A percentile compares a stretch with the other conserved stretches of the same genome.
Evolutionary conservation across 768 basidiomycete genomes (phyloP).

Genomic region (Cytidiella melzeri): DNA sequence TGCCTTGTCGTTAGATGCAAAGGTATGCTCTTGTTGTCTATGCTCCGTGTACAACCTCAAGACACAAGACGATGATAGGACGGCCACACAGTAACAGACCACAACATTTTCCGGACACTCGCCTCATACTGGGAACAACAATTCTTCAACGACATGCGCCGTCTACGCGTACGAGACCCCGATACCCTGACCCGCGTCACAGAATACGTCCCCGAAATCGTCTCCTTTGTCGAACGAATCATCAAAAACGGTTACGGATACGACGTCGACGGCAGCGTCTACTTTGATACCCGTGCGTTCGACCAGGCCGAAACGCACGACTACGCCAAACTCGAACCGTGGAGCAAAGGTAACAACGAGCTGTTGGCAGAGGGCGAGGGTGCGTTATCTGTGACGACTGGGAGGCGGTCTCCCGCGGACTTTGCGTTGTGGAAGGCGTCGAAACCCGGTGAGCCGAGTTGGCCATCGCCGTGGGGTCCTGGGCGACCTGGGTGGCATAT

Average conservation of each 20-base stretch:
- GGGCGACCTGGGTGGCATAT: slow-evolving; percentile 99
- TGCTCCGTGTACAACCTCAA: background rate
- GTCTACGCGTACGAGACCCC: slow-evolving; percentile 81
- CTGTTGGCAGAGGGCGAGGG: slow-evolving; percentile 92
- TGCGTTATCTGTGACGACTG: slow-evolving; percentile 51
- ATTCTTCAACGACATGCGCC: slow-evolving; percentile 90
- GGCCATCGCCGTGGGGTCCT: slow-evolving; percentile 93
- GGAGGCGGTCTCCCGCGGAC: slow-evolving; percentile 79
- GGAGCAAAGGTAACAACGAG: slow-evolving; percentile 91
- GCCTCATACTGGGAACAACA: slow-evolving; percentile 84
- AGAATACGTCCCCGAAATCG: slow-evolving; percentile 95
- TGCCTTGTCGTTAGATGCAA: slow-evolving; percentile 62
- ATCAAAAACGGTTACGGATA: slow-evolving; percentile 82
- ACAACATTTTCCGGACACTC: slow-evolving; percentile 73
- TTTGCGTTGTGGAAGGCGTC: slow-evolving; percentile 98
- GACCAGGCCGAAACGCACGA: slow-evolving; percentile 70
- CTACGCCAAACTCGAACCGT: slow-evolving; percentile 94
- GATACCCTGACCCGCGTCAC: slow-evolving; percentile 93
- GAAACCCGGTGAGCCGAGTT: slow-evolving; percentile 93
- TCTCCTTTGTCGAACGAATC: slow-evolving; percentile 80
- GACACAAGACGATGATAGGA: slow-evolving; percentile 38
- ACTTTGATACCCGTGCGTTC: slow-evolving; percentile 84
- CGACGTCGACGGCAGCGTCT: slow-evolving; percentile 75
- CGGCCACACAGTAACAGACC: slow-evolving; percentile 79
- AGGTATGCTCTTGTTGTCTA: slow-evolving; percentile 37